Base-by-base conservation (phyloP, 164 flowering plant species). In the Dillenia turbinata region DNA sequence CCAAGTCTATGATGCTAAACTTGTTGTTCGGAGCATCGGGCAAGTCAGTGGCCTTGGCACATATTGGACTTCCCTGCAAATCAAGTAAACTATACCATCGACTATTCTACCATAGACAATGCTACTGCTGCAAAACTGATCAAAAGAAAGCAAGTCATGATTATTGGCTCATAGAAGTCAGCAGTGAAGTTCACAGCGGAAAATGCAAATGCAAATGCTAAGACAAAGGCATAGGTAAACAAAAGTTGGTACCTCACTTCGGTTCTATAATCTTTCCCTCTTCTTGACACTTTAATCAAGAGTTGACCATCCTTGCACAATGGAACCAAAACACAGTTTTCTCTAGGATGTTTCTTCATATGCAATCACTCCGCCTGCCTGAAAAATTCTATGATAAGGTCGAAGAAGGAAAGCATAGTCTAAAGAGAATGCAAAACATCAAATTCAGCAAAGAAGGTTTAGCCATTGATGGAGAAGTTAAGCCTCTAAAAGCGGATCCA, bases 241-340 rank as follows among this genome's bases (percentile, higher is more conserved):
- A 26, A 26, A 26, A 26, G 40, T 26, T 26, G 40, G 40, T 3
- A 26, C 40, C 40, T 26, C 40, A 26, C 40, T 26, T 2, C 1
- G 40, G 40, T 26, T 26, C 40, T 26, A 26, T 26, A 26, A 26
- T 26, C 40, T 26, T 26, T 26, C 2, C 40, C 40, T 5, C 40
- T 26, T 26, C 40, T 26, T 26, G 40, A 26, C 40, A 26, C 40
- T 26, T 10, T 59, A 56, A 47, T 10, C 58, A 77, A 81, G 79
- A 3, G 33, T 16, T 10, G 65, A 44, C 4, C 17, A 74, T 45
- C 85, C 85, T 22, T 78, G 83, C 53, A 76, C 76, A 0, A 26
- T 78, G 51, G 9, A 76, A n/a, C 96, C 96, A 12, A 66, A 81
- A 17, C 82, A 83, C 9, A 74, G 82, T 52, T 89, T 89, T 60